Evolutionary conservation across 148 eudicot species (phyloP), one percentile per base, ranked within the genome.

Genomic region (Linanthus parryae): DNA sequence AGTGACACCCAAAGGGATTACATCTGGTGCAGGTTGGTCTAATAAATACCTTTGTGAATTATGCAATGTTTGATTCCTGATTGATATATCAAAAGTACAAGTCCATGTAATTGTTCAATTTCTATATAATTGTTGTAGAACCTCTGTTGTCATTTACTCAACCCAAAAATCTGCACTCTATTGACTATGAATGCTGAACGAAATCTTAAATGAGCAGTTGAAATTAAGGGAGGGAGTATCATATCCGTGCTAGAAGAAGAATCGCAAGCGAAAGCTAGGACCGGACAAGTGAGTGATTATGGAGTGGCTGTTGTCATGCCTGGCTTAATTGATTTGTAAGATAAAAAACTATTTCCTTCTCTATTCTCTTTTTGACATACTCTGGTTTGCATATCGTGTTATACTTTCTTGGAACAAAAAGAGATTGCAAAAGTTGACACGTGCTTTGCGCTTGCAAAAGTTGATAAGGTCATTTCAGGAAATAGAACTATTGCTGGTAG

Each of bases 261-360:
- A 18, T 75, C 83, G 99, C 73, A 55, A 57, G 82, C 75, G 20
- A 71, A 60, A 57, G 42, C 42, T 24, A 47, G 48, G 66, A 65
- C 34, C 8, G 76, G 52, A 51, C 70, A 68, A 29, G 64, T 84
- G 43, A 38, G 88, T 49, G 88, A 92, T 62, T 92, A 77, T 72
- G 95, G 95, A 52, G 81, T 87, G 52, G 84, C 96, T 37, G 99
- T 92, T 71, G 69, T 92, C 71, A 92, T 92, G 99, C 99, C 99
- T 39, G 99, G 99, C 64, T 74, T 92, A 60, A 71, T 92, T 47
- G 96, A 92, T 63, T 87, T 84, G 99, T 92, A 80, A 79, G 96
- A 58, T 48, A n/a, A n/a, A n/a, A n/a, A n/a, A n/a, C n/a, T n/a
- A n/a, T n/a, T n/a, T n/a, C n/a, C n/a, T n/a, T n/a, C n/a, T n/a